Evolutionary conservation across 805 yeast genomes (phyloP), one percentile per base, ranked within the genome.

Genomic region (Lachancea mirantina): DNA sequence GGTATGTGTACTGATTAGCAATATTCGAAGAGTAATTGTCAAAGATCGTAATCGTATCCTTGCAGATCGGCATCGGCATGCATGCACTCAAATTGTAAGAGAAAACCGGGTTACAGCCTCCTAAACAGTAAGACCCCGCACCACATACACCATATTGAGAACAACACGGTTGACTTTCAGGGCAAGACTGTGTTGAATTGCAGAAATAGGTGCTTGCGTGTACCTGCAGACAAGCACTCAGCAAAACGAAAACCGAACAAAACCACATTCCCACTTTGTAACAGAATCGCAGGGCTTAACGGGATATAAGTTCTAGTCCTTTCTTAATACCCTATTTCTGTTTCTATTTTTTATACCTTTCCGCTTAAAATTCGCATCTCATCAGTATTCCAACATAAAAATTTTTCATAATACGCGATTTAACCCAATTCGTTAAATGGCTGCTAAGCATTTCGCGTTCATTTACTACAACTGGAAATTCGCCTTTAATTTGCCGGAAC

Each of bases 81-180:
- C 96, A 88, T 1, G 95, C 75, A 8, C 72, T 61, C 33, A 72
- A 50, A 42, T 68, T 68, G 36, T 35, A 53, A 1, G 94, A 83
- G 50, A 47, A 77, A 40, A 76, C 64, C 23, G 92, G 81, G 60
- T 87, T 84, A 65, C 96, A 88, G 20, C 94, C 89, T 39, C 89
- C 92, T 32, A 87, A 65, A 65, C 96, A 88, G 32, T 45, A 43
- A 11, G 68, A 55, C 14, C 94, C 94, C 15, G 77, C 70, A 47
- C 94, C 94, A 64, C 94, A 84, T 19, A 59, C 64, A 30, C 96
- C 96, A 45, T 71, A 78, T 45, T 76, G 78, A 8, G 84, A 74
- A 57, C 96, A 87, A 59, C 96, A 87, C 36, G 96, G 96, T n/a
- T 53, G 44, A 28, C 65, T 68, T 50, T 79, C 74, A 2, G 96